These are phyloP conservation scores for Rhamnella rubrinervis DNA, from an alignment of 331 rosid genomes.

Conservation along the genomic window DNA sequence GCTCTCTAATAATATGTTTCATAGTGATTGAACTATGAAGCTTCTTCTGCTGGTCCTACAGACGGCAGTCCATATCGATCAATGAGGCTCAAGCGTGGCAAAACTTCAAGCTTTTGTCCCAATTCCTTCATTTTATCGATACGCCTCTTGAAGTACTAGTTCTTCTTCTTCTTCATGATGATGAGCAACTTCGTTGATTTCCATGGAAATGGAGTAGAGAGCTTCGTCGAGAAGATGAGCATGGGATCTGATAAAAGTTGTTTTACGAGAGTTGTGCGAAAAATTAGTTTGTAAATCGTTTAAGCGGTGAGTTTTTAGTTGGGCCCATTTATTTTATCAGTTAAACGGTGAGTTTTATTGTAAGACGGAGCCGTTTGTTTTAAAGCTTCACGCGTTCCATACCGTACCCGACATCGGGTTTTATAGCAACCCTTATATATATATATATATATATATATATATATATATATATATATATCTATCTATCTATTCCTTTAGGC, in stretches of 20 bases:
- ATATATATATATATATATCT: no score
- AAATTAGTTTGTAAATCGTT: no score
- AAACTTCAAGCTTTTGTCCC: conserved; percentile 43
- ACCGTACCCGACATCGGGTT: no score
- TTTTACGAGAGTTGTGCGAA: no score
- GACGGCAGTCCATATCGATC: conserved; percentile 75
- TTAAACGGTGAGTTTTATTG: no score
- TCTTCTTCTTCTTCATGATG: conserved; percentile 2
- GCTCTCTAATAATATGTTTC: conserved; percentile 60
- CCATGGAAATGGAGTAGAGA: conserved; percentile 42
- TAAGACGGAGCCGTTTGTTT: no score
- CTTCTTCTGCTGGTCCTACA: conserved; percentile 30
- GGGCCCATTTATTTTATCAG: no score
- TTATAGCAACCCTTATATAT: no score
- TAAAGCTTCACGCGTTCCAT: no score
- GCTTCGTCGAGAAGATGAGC: conserved; percentile 62
- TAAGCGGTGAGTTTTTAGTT: no score
- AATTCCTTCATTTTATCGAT: conserved; percentile 48
- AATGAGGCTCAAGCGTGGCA: conserved; percentile 52
- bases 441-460: no score
- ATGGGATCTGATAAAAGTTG: conserved; percentile 50
- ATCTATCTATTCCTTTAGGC: conserved; percentile 6
- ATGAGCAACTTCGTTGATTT: not conserved
- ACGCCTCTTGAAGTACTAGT: not conserved
- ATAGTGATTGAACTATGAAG: conserved; percentile 41